A percentile compares a stretch with the other conserved stretches of the same genome.
Conservation (phyloP, 2,329 filamentous ascomycete genomes). For the Laburnicola sp. region DNA sequence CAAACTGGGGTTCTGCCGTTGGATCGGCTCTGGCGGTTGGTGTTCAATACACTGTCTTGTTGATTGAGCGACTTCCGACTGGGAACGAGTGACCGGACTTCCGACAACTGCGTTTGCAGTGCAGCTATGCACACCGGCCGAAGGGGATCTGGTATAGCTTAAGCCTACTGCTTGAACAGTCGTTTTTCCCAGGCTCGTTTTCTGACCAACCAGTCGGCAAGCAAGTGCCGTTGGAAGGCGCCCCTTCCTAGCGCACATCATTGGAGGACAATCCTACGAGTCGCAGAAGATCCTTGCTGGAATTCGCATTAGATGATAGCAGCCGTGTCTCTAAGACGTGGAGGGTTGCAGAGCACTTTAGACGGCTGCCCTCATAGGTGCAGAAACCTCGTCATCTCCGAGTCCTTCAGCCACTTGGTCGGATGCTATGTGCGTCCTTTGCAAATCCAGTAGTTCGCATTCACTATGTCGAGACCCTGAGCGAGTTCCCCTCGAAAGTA, state of each 20-base stretch:
- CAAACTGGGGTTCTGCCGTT: neutral
- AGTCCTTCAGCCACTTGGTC: neutral
- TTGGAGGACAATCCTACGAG: neutral
- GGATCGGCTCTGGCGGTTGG: slow-evolving; percentile 4
- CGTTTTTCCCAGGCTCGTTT: neutral
- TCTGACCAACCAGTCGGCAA: neutral
- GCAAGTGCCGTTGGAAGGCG: neutral
- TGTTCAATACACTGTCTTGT: slow-evolving; percentile 1
- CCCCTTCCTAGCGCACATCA: neutral
- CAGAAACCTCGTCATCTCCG: neutral
- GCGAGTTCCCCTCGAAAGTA: neutral
- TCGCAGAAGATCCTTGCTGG: neutral
- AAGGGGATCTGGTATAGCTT: neutral
- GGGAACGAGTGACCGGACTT: too few species aligned
- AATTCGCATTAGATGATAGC: neutral
- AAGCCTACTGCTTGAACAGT: neutral
- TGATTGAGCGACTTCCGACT: neutral
- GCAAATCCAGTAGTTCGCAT: neutral
- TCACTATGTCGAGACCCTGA: slow-evolving; percentile 1
- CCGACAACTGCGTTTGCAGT: neutral
- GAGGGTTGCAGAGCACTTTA: neutral
- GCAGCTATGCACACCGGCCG: neutral
- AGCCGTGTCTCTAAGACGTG: neutral
- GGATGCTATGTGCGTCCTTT: neutral
- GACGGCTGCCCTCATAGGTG: neutral